Evolutionary conservation across 148 eudicot genomes (phyloP), one percentile per base, ranked within the genome.

Genomic region (Oxyria digyna): DNA sequence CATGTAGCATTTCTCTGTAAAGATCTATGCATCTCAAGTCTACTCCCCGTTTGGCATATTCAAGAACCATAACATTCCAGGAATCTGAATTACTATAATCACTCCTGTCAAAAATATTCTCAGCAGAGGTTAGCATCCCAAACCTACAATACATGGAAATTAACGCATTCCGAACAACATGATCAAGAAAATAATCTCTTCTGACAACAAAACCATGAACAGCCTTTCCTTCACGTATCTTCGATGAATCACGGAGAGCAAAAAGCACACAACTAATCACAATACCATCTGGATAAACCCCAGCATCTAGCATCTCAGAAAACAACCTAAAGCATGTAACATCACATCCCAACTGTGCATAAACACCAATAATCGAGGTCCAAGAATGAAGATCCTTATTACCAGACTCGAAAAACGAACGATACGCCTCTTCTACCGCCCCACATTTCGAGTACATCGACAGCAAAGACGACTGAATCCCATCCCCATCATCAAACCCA

Each of bases 381-480:
- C 92, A 89, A 64, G 82, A 77, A 23, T 83, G 68, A 26, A 89
- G 62, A 83, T 89, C 96, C 72, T 83, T 89, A 11, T 76, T 46
- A 12, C 42, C 65, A 62, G 80, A 69, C 71, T 85, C 87, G 38
- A 62, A 40, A 78, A 89, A 87, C 10, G 85, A 73, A 68, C 64
- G 45, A 66, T 27, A 74, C 69, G 84, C 74, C 68, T 85, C 89
- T 29, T 74, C 83, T 71, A 67, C 17, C 33, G 77, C 59, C 21
- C 85, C 89, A 79, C 82, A 85, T 62, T 80, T 89, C 0, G 88
- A 82, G 74, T 89, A 89, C 91, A 89, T 77, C 5, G 80, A 81
- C 79, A 89, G 76, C 70, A 85, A 32, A 1, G 84, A 81, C 15
- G 96, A 87, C 59, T 80, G 82, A 76, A 89, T 74, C 45, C 41